Evolutionary conservation across 495 filamentous ascomycete species (phyloP).

Genomic region (Peziza echinospora): DNA sequence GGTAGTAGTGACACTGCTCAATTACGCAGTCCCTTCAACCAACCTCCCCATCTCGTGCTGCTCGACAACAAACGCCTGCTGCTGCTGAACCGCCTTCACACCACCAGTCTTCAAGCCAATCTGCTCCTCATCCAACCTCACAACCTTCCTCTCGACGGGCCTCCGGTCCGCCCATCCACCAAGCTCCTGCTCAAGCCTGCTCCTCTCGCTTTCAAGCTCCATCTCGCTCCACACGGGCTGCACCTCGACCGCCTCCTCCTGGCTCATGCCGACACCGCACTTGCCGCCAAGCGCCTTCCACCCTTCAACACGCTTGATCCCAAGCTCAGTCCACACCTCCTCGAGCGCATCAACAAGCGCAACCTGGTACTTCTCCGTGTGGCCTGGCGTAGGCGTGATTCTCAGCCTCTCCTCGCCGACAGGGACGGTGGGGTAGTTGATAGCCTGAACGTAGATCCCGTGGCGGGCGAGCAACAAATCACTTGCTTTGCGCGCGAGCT

Average conservation of each 20-base stretch:
- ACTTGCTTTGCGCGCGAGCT: slow-evolving; percentile 72
- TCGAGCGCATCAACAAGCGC: slow-evolving; percentile 72
- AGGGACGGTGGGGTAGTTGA: slow-evolving; percentile 97
- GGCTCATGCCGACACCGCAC: slow-evolving; percentile 74
- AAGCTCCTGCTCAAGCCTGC: too few species aligned
- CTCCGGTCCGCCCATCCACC: too few species aligned
- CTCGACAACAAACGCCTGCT: too few species aligned
- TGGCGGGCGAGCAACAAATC: slow-evolving; percentile 74
- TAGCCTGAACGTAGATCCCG: slow-evolving; percentile 90
- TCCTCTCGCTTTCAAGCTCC: too few species aligned
- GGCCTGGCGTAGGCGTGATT: slow-evolving; percentile 87
- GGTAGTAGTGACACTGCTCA: too few species aligned
- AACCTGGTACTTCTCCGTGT: slow-evolving; percentile 57
- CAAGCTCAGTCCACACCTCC: slow-evolving; percentile 64
- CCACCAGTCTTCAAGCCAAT: too few species aligned
- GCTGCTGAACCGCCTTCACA: too few species aligned
- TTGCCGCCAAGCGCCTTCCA: slow-evolving; percentile 87
- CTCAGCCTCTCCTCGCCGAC: slow-evolving; percentile 87
- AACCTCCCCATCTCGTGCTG: too few species aligned
- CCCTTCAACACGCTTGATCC: slow-evolving; percentile 74
- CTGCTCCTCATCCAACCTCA: too few species aligned
- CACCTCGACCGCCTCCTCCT: slow-evolving; percentile 34
- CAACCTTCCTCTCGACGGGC: too few species aligned
- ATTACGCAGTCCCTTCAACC: too few species aligned
- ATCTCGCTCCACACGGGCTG: slow-evolving; percentile 67